Base-by-base conservation (phyloP, 345 rosid species). In the Citrus trifoliata region DNA sequence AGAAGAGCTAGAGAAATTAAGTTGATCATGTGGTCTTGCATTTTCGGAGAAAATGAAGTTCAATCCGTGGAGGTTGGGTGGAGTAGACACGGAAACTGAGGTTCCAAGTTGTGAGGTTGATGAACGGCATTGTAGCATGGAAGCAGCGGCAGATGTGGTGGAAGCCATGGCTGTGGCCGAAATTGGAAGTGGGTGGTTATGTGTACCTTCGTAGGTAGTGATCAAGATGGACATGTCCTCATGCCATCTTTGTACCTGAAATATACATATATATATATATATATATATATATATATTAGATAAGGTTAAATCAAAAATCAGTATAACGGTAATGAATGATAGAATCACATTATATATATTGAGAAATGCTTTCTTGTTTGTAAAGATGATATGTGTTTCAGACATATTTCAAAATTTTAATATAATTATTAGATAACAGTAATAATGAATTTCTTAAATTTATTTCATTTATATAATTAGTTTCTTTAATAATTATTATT, bases 1-100 rank as follows among this genome's bases (percentile, higher is more conserved):
- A 53, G 90, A 83, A 56, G 87, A 69, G 85, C 83, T 76, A 2
- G 82, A 79, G 55, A 85, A 76, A 79, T 63, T 73, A 78, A 79
- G 76, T 10, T 64, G 85, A 28, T 80, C 83, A 21, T 79, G 79
- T 22, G 80, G 76, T 14, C 61, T 68, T 35, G 79, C 66, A 64
- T 8, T 77, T 59, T 83, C 72, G 30, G 89, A 53, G 60, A 76
- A 80, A 73, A 69, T 75, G 66, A 79, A 74, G 75, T 77, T 80
- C 28, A 70, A 37, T 38, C 84, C 84, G 30, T 82, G 81, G 62
- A 80, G 82, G 61, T 76, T 67, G 32, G 74, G 70, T n/a, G 71
- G 42, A 9, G 70, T 28, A 19, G 80, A 46, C 73, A 72, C 35
- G 13, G 78, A 35, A 73, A 72, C 33, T 3, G 80, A 77, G 25